These are phyloP conservation scores for Pyricularia sp. DNA, from an alignment of 2,329 filamentous ascomycete genomes.

Conservation along the genomic window DNA sequence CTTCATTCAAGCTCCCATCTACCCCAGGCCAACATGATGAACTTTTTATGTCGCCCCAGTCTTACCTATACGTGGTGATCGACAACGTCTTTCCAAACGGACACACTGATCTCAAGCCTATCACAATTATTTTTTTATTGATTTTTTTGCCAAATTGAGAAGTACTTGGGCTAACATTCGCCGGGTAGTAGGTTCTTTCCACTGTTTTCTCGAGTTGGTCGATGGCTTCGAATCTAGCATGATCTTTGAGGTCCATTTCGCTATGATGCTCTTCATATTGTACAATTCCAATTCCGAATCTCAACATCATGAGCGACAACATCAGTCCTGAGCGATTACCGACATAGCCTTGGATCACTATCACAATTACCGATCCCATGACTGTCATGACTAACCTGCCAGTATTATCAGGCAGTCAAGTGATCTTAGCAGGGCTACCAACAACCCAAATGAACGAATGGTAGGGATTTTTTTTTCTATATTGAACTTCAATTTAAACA, in stretches of 20 bases:
- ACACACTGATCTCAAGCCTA: slow-evolving; percentile 25
- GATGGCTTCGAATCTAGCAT: background rate
- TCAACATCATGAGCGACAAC: slow-evolving; percentile 14
- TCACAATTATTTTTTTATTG: slow-evolving; percentile 3
- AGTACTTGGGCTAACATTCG: background rate
- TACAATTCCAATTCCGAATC: slow-evolving; percentile 32
- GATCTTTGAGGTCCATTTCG: slow-evolving; percentile 7
- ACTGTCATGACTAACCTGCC: background rate
- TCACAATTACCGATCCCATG: background rate
- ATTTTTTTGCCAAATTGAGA: background rate
- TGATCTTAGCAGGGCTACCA: background rate
- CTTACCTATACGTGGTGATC: slow-evolving; percentile 42
- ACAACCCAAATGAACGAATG: background rate
- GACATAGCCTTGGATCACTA: too few relatives aligned
- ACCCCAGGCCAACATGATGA: slow-evolving; percentile 30
- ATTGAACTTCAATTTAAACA: background rate
- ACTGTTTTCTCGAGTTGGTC: slow-evolving; percentile 4
- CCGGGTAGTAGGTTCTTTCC: background rate
- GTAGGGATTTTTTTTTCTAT: background rate
- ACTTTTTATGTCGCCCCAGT: slow-evolving; percentile 44
- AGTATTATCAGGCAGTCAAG: background rate
- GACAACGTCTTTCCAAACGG: slow-evolving; percentile 38
- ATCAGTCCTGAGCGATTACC: slow-evolving; percentile 3
- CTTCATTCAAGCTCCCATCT: slow-evolving; percentile 6
- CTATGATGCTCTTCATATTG: slow-evolving; percentile 26